Conservation (phyloP, 2,329 filamentous ascomycete species). For the Aureobasidium sp. region DNA sequence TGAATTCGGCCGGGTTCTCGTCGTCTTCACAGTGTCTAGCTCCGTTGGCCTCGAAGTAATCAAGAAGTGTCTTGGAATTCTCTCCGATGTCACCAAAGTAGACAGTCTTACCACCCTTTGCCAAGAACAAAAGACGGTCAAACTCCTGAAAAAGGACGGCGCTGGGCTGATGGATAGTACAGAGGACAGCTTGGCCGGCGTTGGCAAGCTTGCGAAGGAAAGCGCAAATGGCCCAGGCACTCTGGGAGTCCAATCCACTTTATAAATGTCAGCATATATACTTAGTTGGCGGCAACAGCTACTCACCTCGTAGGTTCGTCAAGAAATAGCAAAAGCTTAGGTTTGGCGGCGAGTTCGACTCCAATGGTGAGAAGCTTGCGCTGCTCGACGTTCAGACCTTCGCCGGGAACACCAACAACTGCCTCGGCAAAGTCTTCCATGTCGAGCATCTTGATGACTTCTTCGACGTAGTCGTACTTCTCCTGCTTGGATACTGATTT, state of each 20-base stretch:
- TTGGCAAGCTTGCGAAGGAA: constrained; percentile 67
- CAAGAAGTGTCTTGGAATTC: constrained; percentile 61
- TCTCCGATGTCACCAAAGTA: constrained; percentile 80
- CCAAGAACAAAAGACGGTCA: constrained; percentile 68
- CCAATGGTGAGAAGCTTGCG: constrained; percentile 58
- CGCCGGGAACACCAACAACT: constrained; percentile 52
- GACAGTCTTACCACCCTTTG: constrained; percentile 69
- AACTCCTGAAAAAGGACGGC: constrained; percentile 82
- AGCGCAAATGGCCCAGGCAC: constrained; percentile 67
- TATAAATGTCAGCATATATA: not conserved
- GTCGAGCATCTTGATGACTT: constrained; percentile 55
- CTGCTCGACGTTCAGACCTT: constrained; percentile 56
- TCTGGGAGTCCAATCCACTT: constrained; percentile 60
- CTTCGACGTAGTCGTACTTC: constrained; percentile 56
- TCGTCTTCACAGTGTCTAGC: constrained; percentile 43
- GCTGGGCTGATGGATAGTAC: constrained; percentile 86
- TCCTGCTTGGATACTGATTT: constrained; percentile 44
- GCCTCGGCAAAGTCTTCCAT: constrained; percentile 59
- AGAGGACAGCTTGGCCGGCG: constrained; percentile 81
- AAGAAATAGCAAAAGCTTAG: constrained; percentile 65
- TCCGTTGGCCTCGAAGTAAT: constrained; percentile 48
- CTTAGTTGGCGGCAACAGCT: too few species aligned
- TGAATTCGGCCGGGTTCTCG: constrained; percentile 69
- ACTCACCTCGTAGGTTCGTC: constrained; percentile 59
- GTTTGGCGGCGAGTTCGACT: constrained; percentile 54